Percentiles rank a stretch among this genome's conserved stretches.
These are phyloP conservation scores for Testicularia cyperi DNA, from an alignment of 1,284 basidiomycete genomes.

Conservation along the genomic window DNA sequence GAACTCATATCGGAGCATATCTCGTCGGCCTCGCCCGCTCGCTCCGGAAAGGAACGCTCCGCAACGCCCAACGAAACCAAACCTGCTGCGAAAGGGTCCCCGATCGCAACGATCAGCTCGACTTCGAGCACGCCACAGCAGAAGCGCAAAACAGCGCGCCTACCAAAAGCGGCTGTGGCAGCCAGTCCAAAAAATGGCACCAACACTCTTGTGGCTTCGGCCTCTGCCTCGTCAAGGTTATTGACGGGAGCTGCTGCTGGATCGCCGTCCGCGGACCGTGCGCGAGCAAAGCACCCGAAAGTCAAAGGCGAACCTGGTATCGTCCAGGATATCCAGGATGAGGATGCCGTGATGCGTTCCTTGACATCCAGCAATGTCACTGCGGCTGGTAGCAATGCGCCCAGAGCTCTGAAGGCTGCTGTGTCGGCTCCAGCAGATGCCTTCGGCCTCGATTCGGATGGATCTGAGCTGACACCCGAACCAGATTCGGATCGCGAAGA, in stretches of 20 bases:
- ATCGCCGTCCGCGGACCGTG: too few relatives aligned
- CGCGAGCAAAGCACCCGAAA: too few relatives aligned
- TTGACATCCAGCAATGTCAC: not conserved
- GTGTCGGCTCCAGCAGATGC: too few relatives aligned
- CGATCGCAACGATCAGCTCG: too few relatives aligned
- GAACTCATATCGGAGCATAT: conserved; percentile 32
- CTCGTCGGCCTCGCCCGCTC: conserved; percentile 14
- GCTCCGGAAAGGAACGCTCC: conserved; percentile 30
- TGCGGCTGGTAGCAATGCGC: conserved; percentile 1
- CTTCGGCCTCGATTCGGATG: conserved; percentile 29
- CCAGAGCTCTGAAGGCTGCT: not conserved
- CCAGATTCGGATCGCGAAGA: conserved; percentile 31
- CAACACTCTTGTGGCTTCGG: too few relatives aligned
- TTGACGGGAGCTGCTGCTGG: too few relatives aligned
- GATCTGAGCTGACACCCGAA: conserved; percentile 36
- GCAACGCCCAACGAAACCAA: conserved; percentile 15
- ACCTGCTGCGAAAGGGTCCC: too few relatives aligned
- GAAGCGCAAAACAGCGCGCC: too few relatives aligned
- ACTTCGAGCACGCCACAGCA: too few relatives aligned
- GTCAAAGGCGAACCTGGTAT: not conserved
- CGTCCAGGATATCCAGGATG: not conserved
- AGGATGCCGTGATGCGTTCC: not conserved
- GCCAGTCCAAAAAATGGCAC: too few relatives aligned
- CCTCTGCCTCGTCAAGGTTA: too few relatives aligned
- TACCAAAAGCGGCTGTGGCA: too few relatives aligned